A percentile compares a stretch with the other conserved stretches of the same genome.
Evolutionary conservation across 1,284 basidiomycete species (phyloP).

Genomic region (Rhodotorula sp.): DNA sequence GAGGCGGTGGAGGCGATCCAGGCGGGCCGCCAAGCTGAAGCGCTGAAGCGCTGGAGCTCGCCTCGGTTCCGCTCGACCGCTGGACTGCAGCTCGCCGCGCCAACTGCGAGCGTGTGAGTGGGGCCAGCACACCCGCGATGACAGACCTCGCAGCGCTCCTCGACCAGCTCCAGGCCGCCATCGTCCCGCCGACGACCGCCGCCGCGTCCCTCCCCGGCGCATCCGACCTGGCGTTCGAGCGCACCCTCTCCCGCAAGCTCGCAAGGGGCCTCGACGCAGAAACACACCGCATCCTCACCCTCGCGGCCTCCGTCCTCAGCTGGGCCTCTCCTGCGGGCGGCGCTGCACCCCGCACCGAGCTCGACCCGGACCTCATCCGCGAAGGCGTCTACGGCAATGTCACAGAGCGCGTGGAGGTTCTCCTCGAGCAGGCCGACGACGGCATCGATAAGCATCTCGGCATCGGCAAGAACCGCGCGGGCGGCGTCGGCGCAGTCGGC

Average conservation of each 20-base stretch:
- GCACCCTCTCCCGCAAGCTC: conserved; percentile 42
- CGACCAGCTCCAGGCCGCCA: conserved; percentile 17
- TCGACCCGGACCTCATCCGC: conserved; percentile 72
- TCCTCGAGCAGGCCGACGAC: conserved; percentile 71
- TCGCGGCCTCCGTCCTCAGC: conserved; percentile 66
- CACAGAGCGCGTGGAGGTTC: conserved; percentile 77
- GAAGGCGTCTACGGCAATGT: conserved; percentile 77
- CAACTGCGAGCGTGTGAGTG: neutral
- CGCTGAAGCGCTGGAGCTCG: neutral
- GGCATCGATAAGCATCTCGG: conserved; percentile 37
- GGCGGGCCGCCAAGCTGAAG: neutral
- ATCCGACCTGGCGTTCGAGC: conserved; percentile 42
- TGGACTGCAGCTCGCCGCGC: neutral
- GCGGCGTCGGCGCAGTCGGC: conserved; percentile 7
- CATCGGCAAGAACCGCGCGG: conserved; percentile 34
- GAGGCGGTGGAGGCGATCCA: neutral
- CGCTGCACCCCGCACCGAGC: conserved; percentile 32
- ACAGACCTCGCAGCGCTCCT: conserved; percentile 16
- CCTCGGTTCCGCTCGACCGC: neutral
- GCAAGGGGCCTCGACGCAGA: conserved; percentile 37
- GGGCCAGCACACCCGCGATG: neutral
- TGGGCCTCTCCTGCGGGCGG: conserved; percentile 51
- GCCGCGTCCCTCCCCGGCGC: conserved; percentile 37
- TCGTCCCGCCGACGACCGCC: conserved; percentile 29
- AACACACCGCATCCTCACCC: conserved; percentile 50